phyloP scores from a whole-genome alignment of 2,329 filamentous ascomycete genomes.

The Fonsecaea pugnacius region DNA sequence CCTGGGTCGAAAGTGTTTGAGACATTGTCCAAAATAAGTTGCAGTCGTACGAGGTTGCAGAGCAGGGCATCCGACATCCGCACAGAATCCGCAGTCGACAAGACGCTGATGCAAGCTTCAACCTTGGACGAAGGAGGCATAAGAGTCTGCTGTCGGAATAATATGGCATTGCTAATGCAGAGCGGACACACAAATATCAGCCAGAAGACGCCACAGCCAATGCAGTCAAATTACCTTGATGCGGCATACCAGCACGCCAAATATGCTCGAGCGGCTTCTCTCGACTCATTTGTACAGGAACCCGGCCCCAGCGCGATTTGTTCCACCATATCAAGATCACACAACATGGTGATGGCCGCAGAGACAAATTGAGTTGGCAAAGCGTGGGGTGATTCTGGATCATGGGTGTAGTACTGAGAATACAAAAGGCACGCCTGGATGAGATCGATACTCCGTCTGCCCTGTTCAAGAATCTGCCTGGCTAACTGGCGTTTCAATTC shows the following conservation, averaged over 20 bases:
- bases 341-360: conserved; percentile 16
- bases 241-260: conserved; percentile 22
- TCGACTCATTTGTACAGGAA: conserved; percentile 14
- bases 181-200: neutral
- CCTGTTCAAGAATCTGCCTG: conserved; percentile 11
- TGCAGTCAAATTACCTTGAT: conserved; percentile 47
- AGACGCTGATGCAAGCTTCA: conserved; percentile 1
- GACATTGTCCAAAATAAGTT: conserved; percentile 17
- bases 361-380: conserved; percentile 14
- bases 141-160: conserved; percentile 14
- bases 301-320: conserved; percentile 37
- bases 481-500: conserved; percentile 20
- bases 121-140: neutral
- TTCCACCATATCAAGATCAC: conserved; percentile 11
- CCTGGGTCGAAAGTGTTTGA: conserved; percentile 2
- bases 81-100: neutral
- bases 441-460: conserved; percentile 13
- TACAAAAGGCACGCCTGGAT: conserved; percentile 22
- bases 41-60: conserved; percentile 12
- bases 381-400: neutral
- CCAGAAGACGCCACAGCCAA: neutral
- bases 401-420: conserved; percentile 17
- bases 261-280: conserved; percentile 14
- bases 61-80: conserved; percentile 6
- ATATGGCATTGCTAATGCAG: conserved; percentile 8